Evolutionary conservation across 1,284 basidiomycete genomes (phyloP).

Genomic region (Sanghuangporus weigelae): DNA sequence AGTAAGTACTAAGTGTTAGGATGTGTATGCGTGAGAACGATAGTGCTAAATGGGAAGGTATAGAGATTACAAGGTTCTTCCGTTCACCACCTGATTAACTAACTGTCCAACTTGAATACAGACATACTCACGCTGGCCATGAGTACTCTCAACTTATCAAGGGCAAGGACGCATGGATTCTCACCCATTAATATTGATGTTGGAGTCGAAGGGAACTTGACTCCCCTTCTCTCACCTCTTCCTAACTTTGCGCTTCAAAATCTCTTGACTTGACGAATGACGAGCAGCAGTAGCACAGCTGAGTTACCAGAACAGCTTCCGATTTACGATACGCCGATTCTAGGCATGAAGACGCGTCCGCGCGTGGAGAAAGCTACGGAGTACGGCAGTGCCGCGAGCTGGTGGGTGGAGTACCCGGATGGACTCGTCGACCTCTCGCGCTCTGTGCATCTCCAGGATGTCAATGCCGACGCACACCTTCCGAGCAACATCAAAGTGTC

Average conservation of each 20-base stretch:
- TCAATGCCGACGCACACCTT: conserved; percentile 23
- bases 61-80: no score
- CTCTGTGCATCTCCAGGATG: conserved; percentile 31
- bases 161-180: not conserved
- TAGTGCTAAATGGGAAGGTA: no score
- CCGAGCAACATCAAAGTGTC: not conserved
- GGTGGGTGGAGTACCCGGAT: conserved; percentile 65
- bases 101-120: no score
- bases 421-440: conserved; percentile 60
- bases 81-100: no score
- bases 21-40: no score
- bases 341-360: conserved; percentile 42
- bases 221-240: not conserved
- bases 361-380: conserved; percentile 39
- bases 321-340: conserved; percentile 36
- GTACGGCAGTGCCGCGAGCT: conserved; percentile 50
- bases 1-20: no score
- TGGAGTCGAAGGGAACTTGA: not conserved
- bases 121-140: not conserved
- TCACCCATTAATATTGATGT: not conserved
- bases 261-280: not conserved
- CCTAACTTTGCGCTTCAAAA: not conserved
- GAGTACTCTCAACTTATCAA: not conserved
- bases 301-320: conserved; percentile 20
- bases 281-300: not conserved